Base-by-base conservation (phyloP, 1,284 basidiomycete genomes). In the Trichosporon ovoides region DNA sequence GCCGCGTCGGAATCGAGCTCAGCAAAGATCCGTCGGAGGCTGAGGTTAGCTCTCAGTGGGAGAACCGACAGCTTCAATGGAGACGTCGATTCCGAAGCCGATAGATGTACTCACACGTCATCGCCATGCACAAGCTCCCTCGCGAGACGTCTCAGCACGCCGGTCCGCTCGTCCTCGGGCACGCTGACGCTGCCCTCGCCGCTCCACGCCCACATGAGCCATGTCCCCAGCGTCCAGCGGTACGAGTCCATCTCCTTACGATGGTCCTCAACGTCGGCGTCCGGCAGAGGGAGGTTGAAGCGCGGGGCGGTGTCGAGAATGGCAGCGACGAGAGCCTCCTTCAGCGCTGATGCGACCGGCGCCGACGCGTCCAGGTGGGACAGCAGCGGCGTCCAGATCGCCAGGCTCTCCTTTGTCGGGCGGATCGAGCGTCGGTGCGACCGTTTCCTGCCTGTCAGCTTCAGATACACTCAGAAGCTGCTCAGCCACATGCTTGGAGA, bases 341-440 rank as follows among this genome's bases (percentile, higher is more conserved):
- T 56, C 31, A 61, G 55, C 12, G 31, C 16, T 1, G 43, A 14
- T 0, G 55, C 16, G 3, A 58, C 16, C 14, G 58, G 55, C 33
- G 46, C 22, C 5, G 38, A 13, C 5, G 28, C 16, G 2, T 33
- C 20, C 1, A 64, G 53, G n/a, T 60, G 57, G 1, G 37, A 7
- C 7, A 64, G 56, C 1, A 64, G 55, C 19, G 63, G 63, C 0
- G 33, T 43, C 73, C 74, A 56, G 63, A 76, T 55, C 48, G 69
- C 52, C 63, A 73, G 63, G 57, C 66, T 43, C 62, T 76, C 54
- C 53, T 72, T 11, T 16, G 68, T 50, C 66, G 74, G 74, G 64
- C 68, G 50, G 4, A 52, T 61, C 2, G 57, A 46, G 2, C 28
- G 37, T 11, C 35, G 52, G 7, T 40, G 24, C 2, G 63, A 54